Evolutionary conservation across 2,329 filamentous ascomycete genomes (phyloP), one percentile per base, ranked within the genome.

Genomic region (Dothistroma septosporum): DNA sequence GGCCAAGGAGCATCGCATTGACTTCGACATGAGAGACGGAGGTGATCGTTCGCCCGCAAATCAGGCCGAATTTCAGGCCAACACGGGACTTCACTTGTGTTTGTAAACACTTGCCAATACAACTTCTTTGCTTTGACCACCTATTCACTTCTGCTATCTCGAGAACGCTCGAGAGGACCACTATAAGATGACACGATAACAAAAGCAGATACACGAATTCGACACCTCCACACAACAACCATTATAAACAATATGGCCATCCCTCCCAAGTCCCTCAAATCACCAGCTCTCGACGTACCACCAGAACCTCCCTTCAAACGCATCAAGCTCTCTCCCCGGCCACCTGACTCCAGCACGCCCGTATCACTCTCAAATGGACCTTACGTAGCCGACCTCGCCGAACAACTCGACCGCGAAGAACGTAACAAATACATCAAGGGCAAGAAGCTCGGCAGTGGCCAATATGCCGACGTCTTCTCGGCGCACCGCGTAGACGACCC

Each of bases 381-480:
- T 16, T 60, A 61, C 7, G 59, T 67, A 24, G 65, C 67, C 47
- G 72, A 82, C 62, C 69, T 81, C 4, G 77, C 79, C 11, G 79
- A 80, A 65, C 76, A 79, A 61, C 76, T 82, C 65, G 81, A 82
- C 65, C 73, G 76, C 9, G 70, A 77, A 37, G 75, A 79, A 71
- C 91, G 92, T 76, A 83, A 85, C 67, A 96, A 94, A 80, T 99
- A 96, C 75, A 85, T 94, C 66, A 96, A 95, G 80, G 91, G 91
- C 72, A 92, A 90, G 75, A 94, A 94, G 73, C 85, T 99, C 62
- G 94, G 94, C 75, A 91, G 96, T 77, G 94, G 94, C 79, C 97
- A 94, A 65, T 99, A 99, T 75, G 94, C 94, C 74, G 88, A 95
- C 71, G 94, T 99, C 71, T 97, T 92, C 80, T 86, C 92, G 57